Base-by-base conservation (phyloP, 495 filamentous ascomycete genomes). In the Corynascus novoguineensis region DNA sequence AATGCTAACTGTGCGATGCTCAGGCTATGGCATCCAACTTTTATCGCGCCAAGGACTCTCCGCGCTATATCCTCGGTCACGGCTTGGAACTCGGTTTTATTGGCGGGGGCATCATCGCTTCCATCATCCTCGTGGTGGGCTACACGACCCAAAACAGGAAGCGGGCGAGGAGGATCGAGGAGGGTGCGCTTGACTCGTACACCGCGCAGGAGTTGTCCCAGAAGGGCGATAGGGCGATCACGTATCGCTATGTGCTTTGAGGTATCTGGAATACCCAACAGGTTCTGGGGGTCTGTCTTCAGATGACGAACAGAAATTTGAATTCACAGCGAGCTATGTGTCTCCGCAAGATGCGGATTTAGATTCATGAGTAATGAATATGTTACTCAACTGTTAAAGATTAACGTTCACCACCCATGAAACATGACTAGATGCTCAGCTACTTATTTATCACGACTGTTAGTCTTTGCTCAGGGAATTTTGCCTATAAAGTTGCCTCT, bases 11-110 rank as follows among this genome's bases (percentile, higher is more conserved):
- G 42, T 12, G 3, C 6, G 10, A 19, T 32, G n/a, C n/a, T n/a
- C n/a, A 71, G 67, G 75, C 86, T 1, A 88, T 90, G 81, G 81
- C 86, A 0, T 83, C 82, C 2, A 90, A 91, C 61, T 90, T 92
- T 68, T 92, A 91, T 62, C 81, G 87, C 15, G 59, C 73, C 5
- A 72, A 74, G 24, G 86, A 91, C 59, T 71, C 73, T 7, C 86
- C 86, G 0, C 71, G 78, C 19, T 92, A 86, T 57, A 70, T 78
- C 2, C 77, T 90, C 4, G 88, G 88, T 0, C 87, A 91, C 65
- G 75, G 74, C 5, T 66, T 90, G 25, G 87, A 88, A 57, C 70
- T 92, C 22, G 84, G 68, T 0, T 90, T 91, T 59, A 82, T 85
- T n/a, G 60, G 72, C 0, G 64, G 72, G 4, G 87, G 87, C 0